Conservation (phyloP, 345 rosid genomes). For the Durio zibethinus region DNA sequence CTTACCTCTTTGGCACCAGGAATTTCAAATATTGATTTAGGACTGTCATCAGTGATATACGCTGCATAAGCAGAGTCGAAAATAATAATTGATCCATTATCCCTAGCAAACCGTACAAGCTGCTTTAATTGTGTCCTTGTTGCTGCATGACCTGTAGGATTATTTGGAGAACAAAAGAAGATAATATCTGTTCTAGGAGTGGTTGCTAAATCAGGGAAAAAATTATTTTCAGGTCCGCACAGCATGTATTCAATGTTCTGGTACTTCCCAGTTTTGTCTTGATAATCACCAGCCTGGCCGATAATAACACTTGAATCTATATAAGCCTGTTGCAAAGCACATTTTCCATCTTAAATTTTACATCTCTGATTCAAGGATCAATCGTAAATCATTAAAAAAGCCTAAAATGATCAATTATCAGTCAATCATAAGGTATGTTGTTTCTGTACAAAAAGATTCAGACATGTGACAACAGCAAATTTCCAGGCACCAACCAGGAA, state of each 20-base stretch:
- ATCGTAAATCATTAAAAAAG: not conserved
- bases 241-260: constrained; percentile 64
- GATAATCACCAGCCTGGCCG: constrained; percentile 63
- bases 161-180: constrained; percentile 93
- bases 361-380: not conserved
- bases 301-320: constrained; percentile 72
- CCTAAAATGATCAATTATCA: not conserved
- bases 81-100: constrained; percentile 72
- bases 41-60: constrained; percentile 62
- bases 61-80: constrained; percentile 76
- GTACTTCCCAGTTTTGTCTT: constrained; percentile 53
- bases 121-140: constrained; percentile 51
- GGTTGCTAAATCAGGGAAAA: constrained; percentile 60
- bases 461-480: not conserved
- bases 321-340: constrained; percentile 49
- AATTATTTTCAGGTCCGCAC: constrained; percentile 50
- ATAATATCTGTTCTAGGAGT: constrained; percentile 67
- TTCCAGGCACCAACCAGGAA: not conserved
- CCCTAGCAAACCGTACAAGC: constrained; percentile 66
- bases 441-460: not conserved
- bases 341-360: not conserved
- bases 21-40: constrained; percentile 77
- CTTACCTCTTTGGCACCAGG: constrained; percentile 88
- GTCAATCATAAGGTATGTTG: not conserved
- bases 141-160: constrained; percentile 83